A percentile compares a stretch with the other conserved stretches of the same genome.
These are phyloP conservation scores for Apiospora saccharicola DNA, from an alignment of 2,329 filamentous ascomycete species.

Conservation along the genomic window DNA sequence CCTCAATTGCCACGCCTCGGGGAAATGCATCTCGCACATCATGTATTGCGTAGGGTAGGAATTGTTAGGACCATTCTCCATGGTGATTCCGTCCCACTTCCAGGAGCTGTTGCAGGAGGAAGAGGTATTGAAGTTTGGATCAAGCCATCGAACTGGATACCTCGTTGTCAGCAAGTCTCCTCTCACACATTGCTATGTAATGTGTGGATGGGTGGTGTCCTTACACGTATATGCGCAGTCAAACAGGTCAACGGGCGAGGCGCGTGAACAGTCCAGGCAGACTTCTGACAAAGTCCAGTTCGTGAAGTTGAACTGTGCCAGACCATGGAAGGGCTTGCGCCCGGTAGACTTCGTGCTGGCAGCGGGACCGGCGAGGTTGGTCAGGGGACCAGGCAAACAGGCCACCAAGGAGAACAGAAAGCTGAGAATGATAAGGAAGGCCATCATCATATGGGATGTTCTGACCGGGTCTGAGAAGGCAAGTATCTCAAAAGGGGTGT, in stretches of 20 bases:
- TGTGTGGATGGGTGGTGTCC: not conserved
- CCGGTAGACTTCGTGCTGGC: not conserved
- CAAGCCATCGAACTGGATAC: conserved; percentile 25
- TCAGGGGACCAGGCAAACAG: conserved; percentile 11
- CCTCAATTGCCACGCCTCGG: conserved; percentile 27
- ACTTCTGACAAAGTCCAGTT: conserved; percentile 23
- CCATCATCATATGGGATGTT: conserved; percentile 16
- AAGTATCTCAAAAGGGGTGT: not conserved
- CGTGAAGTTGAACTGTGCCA: conserved; percentile 26
- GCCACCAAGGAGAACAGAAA: conserved; percentile 25
- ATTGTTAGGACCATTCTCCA: conserved; percentile 39
- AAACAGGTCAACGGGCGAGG: conserved; percentile 7
- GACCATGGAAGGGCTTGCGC: conserved; percentile 8
- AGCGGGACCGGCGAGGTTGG: not conserved
- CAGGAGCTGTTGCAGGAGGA: conserved; percentile 32
- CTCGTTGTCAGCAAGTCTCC: not conserved
- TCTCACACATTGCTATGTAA: not conserved
- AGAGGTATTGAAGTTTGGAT: conserved; percentile 28
- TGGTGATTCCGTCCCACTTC: conserved; percentile 37
- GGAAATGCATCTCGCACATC: conserved; percentile 26
- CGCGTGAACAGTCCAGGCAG: conserved; percentile 24
- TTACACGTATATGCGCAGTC: conserved; percentile 27
- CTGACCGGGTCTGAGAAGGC: not conserved
- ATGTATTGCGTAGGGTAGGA: conserved; percentile 28
- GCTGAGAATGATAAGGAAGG: not conserved